phyloP scores from a whole-genome alignment of 192 early-diverging fungal species.

The Globomyces pollinis-pini region DNA sequence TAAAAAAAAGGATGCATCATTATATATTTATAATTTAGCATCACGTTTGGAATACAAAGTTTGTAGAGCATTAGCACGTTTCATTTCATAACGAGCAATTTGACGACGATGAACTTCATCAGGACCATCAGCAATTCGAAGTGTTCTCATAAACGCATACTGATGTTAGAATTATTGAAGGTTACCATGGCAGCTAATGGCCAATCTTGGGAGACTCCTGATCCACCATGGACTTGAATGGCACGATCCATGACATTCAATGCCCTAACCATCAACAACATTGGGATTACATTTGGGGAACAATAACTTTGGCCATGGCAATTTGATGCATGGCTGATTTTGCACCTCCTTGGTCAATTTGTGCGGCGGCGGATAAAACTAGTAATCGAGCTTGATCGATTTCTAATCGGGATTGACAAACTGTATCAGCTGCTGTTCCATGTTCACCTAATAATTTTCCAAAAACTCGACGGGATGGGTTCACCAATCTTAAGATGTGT shows the following conservation, averaged over 20 bases:
- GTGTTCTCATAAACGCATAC: slow-evolving; percentile 71
- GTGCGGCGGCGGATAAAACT: slow-evolving; percentile 85
- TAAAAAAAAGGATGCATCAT: too few species aligned
- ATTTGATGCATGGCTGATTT: slow-evolving; percentile 91
- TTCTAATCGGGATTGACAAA: slow-evolving; percentile 81
- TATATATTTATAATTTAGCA: not conserved
- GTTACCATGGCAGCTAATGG: slow-evolving; percentile 16
- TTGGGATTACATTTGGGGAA: slow-evolving; percentile 54
- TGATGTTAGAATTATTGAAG: slow-evolving; percentile 77
- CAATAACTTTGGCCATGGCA: slow-evolving; percentile 92
- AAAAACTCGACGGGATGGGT: slow-evolving; percentile 73
- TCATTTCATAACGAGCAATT: slow-evolving; percentile 53
- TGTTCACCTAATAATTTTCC: slow-evolving; percentile 78
- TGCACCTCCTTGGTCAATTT: slow-evolving; percentile 80
- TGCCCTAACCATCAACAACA: slow-evolving; percentile 8
- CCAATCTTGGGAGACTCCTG: slow-evolving; percentile 57
- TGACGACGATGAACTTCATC: slow-evolving; percentile 88
- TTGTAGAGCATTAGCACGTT: not conserved
- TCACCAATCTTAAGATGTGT: slow-evolving; percentile 75
- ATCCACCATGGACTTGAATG: slow-evolving; percentile 90
- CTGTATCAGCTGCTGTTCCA: slow-evolving; percentile 71
- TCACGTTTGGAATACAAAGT: not conserved
- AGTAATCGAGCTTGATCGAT: slow-evolving; percentile 87
- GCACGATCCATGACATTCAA: slow-evolving; percentile 77
- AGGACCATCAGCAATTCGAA: slow-evolving; percentile 90